Evolutionary conservation across 2,329 filamentous ascomycete genomes (phyloP).

Genomic region (Beauveria brongniartii): DNA sequence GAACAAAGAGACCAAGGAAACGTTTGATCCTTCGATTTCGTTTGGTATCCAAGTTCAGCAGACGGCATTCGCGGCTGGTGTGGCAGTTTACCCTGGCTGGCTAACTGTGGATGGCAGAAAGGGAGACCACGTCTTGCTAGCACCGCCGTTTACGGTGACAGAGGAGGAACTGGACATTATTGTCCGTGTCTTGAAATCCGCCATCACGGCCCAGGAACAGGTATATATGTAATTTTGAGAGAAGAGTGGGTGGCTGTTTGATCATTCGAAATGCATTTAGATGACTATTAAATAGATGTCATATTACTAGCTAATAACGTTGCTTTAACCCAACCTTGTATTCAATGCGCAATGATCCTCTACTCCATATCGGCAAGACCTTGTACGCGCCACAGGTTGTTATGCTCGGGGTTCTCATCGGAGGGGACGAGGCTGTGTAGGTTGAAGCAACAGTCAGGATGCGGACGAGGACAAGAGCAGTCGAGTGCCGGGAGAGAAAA

Average conservation of each 20-base stretch:
- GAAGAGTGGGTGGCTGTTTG: no score
- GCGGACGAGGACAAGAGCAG: neutral
- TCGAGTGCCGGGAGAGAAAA: neutral
- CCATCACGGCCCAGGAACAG: neutral
- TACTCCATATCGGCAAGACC: conserved; percentile 14
- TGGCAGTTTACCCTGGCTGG: conserved; percentile 53
- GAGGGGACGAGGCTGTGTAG: neutral
- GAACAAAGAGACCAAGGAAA: conserved; percentile 26
- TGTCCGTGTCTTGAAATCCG: conserved; percentile 6
- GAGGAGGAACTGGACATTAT: conserved; percentile 18
- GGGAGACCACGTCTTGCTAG: conserved; percentile 63
- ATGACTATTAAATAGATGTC: neutral
- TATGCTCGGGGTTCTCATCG: neutral
- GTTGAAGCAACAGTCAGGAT: neutral
- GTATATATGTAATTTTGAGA: neutral
- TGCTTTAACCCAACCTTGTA: conserved; percentile 37
- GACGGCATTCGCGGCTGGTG: conserved; percentile 21
- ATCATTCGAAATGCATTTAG: neutral
- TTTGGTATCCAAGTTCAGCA: conserved; percentile 23
- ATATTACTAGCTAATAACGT: conserved; percentile 27
- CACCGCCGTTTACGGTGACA: conserved; percentile 60
- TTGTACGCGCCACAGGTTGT: conserved; percentile 8
- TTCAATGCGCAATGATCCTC: conserved; percentile 28
- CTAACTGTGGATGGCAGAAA: conserved; percentile 51
- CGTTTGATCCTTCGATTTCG: conserved; percentile 23